A percentile compares a stretch with the other conserved stretches of the same genome.
Evolutionary conservation across 225 moss, liverwort and hornwort genomes (phyloP).

Genomic region (Lunularia cruciata): DNA sequence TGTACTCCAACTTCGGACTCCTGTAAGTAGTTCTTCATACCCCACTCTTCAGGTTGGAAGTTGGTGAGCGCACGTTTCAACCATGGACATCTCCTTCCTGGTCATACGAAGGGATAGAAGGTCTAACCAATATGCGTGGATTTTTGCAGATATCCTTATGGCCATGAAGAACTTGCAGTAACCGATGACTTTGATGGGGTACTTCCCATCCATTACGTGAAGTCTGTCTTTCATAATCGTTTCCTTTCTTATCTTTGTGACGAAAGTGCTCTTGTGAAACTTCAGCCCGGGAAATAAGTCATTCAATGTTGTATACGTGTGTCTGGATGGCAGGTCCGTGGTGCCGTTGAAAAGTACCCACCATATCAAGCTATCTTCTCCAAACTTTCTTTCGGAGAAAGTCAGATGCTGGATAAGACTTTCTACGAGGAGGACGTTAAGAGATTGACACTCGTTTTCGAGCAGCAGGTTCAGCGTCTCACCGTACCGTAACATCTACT

Average conservation of each 20-base stretch:
- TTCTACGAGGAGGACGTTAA: slow-evolving; percentile 98
- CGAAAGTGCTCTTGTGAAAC: no score
- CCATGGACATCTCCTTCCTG: slow-evolving; percentile 49
- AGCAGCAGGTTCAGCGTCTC: slow-evolving; percentile 77
- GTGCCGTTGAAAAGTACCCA: slow-evolving; percentile 92
- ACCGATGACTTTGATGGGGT: slow-evolving; percentile 97
- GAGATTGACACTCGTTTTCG: slow-evolving; percentile 72
- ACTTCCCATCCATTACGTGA: no score
- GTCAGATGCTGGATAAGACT: slow-evolving; percentile 98
- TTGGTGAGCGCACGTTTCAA: slow-evolving; percentile 43
- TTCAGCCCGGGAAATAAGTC: no score
- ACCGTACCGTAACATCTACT: no score
- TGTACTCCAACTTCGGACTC: slow-evolving; percentile 88
- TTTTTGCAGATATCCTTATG: slow-evolving; percentile 75
- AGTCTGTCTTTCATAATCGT: no score
- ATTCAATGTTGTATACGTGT: not conserved
- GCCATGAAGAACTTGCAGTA: slow-evolving; percentile 85
- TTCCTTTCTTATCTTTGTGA: not conserved
- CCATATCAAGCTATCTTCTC: slow-evolving; percentile 89
- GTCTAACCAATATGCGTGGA: not conserved
- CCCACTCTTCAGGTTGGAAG: no score
- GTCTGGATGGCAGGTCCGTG: slow-evolving; percentile 61
- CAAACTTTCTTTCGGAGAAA: slow-evolving; percentile 91
- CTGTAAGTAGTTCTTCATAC: slow-evolving; percentile 89
- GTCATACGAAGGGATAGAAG: no score